These are phyloP conservation scores for Elymus sibiricus DNA, from an alignment of 176 grass and related monocot genomes.

Conservation along the genomic window DNA sequence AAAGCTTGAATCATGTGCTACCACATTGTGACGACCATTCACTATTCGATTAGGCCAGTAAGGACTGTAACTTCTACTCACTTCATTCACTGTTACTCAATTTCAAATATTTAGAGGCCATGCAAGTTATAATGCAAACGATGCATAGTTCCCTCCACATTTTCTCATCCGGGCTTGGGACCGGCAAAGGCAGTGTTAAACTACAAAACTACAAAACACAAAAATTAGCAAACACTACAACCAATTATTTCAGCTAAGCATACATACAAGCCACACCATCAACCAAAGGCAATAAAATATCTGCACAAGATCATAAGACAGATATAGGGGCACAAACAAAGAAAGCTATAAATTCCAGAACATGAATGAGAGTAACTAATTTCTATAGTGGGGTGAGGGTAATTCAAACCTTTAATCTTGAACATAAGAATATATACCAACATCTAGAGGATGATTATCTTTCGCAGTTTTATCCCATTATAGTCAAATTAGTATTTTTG, in stretches of 20 bases:
- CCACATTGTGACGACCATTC: background rate
- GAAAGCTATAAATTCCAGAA: background rate
- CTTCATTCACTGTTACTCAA: background rate
- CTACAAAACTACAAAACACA: constrained; percentile 3
- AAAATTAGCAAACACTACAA: background rate
- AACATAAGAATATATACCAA: background rate
- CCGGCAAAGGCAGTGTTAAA: constrained; percentile 61
- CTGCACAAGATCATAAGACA: background rate
- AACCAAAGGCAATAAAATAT: background rate
- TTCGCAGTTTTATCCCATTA: background rate
- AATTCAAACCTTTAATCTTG: background rate
- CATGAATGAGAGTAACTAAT: background rate
- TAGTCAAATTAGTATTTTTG: background rate
- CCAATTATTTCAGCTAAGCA: background rate
- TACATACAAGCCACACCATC: background rate
- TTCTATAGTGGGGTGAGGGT: too few species aligned
- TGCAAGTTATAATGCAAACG: background rate
- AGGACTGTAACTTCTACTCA: background rate
- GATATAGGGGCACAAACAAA: background rate
- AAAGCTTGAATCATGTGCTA: background rate
- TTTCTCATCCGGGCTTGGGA: constrained; percentile 67
- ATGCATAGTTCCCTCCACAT: constrained; percentile 50
- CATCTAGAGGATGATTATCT: background rate
- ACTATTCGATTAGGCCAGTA: background rate
- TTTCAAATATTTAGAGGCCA: background rate